Evolutionary conservation across 2,329 filamentous ascomycete species (phyloP).

Genomic region (Penicillium hesseltinei): DNA sequence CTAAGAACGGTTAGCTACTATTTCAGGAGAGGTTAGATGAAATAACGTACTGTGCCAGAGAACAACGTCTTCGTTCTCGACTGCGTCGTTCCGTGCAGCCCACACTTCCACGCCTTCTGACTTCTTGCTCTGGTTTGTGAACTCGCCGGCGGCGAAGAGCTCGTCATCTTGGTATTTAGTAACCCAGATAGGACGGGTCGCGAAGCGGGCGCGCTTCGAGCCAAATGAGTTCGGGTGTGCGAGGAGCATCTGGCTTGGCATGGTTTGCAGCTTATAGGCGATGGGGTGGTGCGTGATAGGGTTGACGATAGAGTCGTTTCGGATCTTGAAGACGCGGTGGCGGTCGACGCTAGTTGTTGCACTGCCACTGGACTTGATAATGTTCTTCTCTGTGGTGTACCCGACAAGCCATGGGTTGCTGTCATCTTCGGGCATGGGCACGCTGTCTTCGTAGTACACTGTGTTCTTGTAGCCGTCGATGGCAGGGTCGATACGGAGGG

Average conservation of each 20-base stretch:
- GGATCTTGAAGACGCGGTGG: slow-evolving; percentile 54
- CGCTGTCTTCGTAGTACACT: slow-evolving; percentile 56
- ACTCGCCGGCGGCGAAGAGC: slow-evolving; percentile 53
- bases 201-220: slow-evolving; percentile 50
- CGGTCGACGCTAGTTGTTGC: slow-evolving; percentile 53
- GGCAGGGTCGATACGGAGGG: slow-evolving; percentile 61
- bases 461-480: slow-evolving; percentile 57
- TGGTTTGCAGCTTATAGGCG: slow-evolving; percentile 51
- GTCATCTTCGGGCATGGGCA: slow-evolving; percentile 52
- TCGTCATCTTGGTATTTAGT: slow-evolving; percentile 54
- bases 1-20: slow-evolving; percentile 19
- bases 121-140: slow-evolving; percentile 53
- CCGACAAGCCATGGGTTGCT: slow-evolving; percentile 62
- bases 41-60: slow-evolving; percentile 39
- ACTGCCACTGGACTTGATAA: slow-evolving; percentile 49
- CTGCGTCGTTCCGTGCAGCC: slow-evolving; percentile 48
- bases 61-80: slow-evolving; percentile 48
- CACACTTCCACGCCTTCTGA: slow-evolving; percentile 55
- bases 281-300: slow-evolving; percentile 47
- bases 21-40: background rate
- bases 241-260: slow-evolving; percentile 51
- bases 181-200: slow-evolving; percentile 55
- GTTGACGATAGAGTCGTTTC: slow-evolving; percentile 49
- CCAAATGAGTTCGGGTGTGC: slow-evolving; percentile 48
- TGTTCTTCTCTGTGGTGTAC: slow-evolving; percentile 56